Percentiles rank a stretch among this genome's conserved stretches.
Evolutionary conservation across 2,329 filamentous ascomycete species (phyloP).

Genomic region (Ceratocystis smalleyi): DNA sequence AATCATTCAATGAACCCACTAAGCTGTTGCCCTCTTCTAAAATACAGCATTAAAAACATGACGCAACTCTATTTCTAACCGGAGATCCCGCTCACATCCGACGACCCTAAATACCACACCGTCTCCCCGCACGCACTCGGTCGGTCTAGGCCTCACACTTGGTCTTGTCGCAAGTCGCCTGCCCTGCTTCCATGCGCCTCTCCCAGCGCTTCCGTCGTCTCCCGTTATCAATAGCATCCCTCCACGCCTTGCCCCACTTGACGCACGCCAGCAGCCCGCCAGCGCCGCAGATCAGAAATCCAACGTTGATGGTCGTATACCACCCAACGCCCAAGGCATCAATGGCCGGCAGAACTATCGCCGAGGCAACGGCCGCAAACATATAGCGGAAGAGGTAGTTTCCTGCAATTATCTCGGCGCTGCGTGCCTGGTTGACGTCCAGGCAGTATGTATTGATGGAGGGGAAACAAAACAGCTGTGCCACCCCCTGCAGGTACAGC

Average conservation of each 20-base stretch:
- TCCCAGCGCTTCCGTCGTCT: slow-evolving; percentile 9
- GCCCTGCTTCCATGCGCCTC: slow-evolving; percentile 7
- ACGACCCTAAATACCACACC: neutral
- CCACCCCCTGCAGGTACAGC: slow-evolving; percentile 60
- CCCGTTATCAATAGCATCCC: slow-evolving; percentile 23
- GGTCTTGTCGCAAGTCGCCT: neutral
- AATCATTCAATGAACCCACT: too few relatives aligned
- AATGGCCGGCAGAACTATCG: slow-evolving; percentile 58
- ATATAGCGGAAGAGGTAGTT: slow-evolving; percentile 69
- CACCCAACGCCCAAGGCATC: slow-evolving; percentile 62
- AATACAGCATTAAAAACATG: too few relatives aligned
- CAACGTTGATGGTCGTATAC: slow-evolving; percentile 52
- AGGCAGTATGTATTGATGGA: slow-evolving; percentile 67
- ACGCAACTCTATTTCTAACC: too few relatives aligned
- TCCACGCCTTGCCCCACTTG: slow-evolving; percentile 28
- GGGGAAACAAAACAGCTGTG: slow-evolving; percentile 61
- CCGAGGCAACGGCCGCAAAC: slow-evolving; percentile 55
- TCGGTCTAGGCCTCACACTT: neutral
- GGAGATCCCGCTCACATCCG: too few relatives aligned
- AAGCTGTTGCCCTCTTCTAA: too few relatives aligned
- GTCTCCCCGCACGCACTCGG: neutral
- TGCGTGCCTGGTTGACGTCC: slow-evolving; percentile 59
- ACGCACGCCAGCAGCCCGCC: slow-evolving; percentile 23
- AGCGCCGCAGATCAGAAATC: slow-evolving; percentile 23
- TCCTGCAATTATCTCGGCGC: slow-evolving; percentile 60